Conservation (phyloP, 345 rosid genomes). For the Lagerstroemia speciosa region DNA sequence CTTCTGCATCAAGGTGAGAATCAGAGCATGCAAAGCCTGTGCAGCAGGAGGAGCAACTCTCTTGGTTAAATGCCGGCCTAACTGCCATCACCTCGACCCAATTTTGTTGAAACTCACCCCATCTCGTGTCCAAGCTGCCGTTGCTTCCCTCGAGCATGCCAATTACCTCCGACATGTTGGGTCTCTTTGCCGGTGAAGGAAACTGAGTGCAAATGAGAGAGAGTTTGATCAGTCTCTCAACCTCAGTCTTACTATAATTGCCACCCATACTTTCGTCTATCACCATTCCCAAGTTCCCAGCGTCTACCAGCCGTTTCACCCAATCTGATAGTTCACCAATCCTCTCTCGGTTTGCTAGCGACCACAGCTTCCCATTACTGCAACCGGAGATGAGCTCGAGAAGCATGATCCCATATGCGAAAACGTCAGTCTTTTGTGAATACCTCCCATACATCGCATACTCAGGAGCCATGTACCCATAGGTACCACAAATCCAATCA, state of each 20-base stretch:
- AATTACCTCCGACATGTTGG: conserved; percentile 1
- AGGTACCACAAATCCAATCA: background rate
- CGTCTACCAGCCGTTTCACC: background rate
- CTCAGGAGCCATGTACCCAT: background rate
- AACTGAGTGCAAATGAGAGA: conserved; percentile 2
- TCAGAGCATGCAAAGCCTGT: too few relatives aligned
- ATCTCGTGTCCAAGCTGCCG: conserved; percentile 2
- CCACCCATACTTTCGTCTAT: background rate
- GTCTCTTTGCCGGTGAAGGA: conserved; percentile 1
- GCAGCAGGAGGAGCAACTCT: too few relatives aligned
- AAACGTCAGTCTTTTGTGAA: conserved; percentile 8
- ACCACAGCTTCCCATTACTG: background rate
- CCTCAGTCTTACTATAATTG: background rate
- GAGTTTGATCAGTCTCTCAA: conserved; percentile 5
- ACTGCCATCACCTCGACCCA: too few relatives aligned
- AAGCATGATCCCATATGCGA: conserved; percentile 6
- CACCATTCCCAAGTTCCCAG: background rate
- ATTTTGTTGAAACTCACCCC: background rate
- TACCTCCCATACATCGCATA: background rate
- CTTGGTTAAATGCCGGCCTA: too few relatives aligned
- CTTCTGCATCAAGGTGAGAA: too few relatives aligned
- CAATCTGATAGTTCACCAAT: background rate
- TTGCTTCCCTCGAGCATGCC: conserved; percentile 1
- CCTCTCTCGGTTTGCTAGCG: accelerated
- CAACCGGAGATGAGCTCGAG: conserved; percentile 6